Base-by-base conservation (phyloP, 1,284 basidiomycete genomes). In the Austropuccinia psidii region DNA sequence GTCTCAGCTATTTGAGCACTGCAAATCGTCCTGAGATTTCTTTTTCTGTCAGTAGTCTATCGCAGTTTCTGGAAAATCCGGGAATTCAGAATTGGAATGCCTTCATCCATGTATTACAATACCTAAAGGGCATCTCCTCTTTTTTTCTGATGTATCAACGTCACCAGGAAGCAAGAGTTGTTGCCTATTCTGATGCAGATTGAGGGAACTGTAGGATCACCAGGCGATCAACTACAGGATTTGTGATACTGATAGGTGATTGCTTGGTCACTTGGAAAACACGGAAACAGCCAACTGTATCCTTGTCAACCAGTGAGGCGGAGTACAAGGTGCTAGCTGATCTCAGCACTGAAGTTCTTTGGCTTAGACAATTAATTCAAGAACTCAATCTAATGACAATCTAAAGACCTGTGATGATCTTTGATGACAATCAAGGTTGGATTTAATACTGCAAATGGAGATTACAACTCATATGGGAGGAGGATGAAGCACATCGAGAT, bases 401-500 rank as follows among this genome's bases (percentile, higher is more conserved):
- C n/a, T n/a, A n/a, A n/a, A n/a, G n/a, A n/a, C 80, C 82, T 0
- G 77, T 78, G 0, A 67, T 73, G 0, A 68, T 85, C 11, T 75
- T 74, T 35, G 73, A 75, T 8, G 83, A 85, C 76, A 85, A 85
- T 75, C 73, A 78, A 13, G 77, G 80, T 0, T 77, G 82, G 0
- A 80, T 84, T 31, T 57, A 76, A 0, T 74, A 85, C 0, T 77
- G 82, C 0, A 54, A 80, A 7, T 77, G 81, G 0, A 77, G 78
- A 2, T 75, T 74, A 4, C 80, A 83, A 50, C 55, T 77, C 0
- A n/a, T n/a, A n/a, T n/a, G n/a, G n/a, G n/a, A n/a, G n/a, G n/a
- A 75, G 79, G 0, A 77, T 79, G 11, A 85, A 85, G 76, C 84
- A 85, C 73, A 84, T 85, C 49, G 79, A 83, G 49, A 78, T 84